Conservation (phyloP, 2,329 filamentous ascomycete genomes). For the Cordyceps tenuipes region DNA sequence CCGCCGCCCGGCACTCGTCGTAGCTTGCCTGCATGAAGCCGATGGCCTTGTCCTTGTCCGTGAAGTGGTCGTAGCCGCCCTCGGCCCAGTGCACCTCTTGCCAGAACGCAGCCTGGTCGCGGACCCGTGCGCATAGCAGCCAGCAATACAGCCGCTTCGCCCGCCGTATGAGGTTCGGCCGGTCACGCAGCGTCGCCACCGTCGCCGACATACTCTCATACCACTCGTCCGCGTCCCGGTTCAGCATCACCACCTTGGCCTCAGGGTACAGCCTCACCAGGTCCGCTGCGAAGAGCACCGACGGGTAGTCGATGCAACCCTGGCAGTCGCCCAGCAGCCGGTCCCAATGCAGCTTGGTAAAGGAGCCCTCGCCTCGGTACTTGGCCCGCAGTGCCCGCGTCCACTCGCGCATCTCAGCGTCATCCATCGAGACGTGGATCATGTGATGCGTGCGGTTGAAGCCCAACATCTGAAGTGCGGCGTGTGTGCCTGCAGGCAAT, state of each 20-base stretch:
- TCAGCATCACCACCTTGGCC: slow-evolving; percentile 15
- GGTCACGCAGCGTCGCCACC: slow-evolving; percentile 4
- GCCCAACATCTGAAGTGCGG: slow-evolving; percentile 11
- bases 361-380: slow-evolving; percentile 1
- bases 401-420: slow-evolving; percentile 5
- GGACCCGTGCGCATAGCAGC: slow-evolving; percentile 10
- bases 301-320: slow-evolving; percentile 14
- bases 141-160: slow-evolving; percentile 20
- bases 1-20: slow-evolving; percentile 25
- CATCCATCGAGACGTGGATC: not conserved
- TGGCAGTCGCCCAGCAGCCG: slow-evolving; percentile 14
- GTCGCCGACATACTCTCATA: slow-evolving; percentile 17
- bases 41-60: slow-evolving; percentile 29
- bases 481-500: slow-evolving; percentile 1
- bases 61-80: slow-evolving; percentile 21
- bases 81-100: slow-evolving; percentile 4
- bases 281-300: slow-evolving; percentile 14
- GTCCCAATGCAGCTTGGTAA: slow-evolving; percentile 13
- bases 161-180: slow-evolving; percentile 8
- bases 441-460: slow-evolving; percentile 15
- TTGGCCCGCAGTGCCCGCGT: slow-evolving; percentile 8
- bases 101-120: slow-evolving; percentile 5
- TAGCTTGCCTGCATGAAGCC: slow-evolving; percentile 31
- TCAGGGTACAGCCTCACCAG: slow-evolving; percentile 15
- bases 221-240: slow-evolving; percentile 15